Evolutionary conservation across 257 asterid species (phyloP), one percentile per base, ranked within the genome.

Genomic region (Gentiana straminea): DNA sequence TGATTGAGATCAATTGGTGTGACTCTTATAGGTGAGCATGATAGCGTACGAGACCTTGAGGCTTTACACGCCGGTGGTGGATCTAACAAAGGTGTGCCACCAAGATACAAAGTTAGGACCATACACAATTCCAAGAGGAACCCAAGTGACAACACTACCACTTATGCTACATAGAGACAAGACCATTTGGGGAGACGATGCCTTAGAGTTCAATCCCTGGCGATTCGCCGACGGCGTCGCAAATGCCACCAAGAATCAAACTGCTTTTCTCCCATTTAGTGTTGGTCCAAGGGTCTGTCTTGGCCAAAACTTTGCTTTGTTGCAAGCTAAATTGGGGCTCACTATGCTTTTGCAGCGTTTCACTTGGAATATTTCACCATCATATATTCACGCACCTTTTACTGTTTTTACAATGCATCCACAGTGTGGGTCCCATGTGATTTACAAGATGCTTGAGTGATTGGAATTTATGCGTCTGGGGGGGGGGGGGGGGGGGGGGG

Each of bases 221-320:
- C 52, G 76, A 39, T 71, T 71, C 35, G 51, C 63, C 0, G 69
- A 71, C 2, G 76, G 76, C 13, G 68, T 71, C 10, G n/a, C 36
- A 2, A 58, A 38, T 33, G 72, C 68, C 41, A 49, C 72, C 3
- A 71, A 71, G 9, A 58, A 58, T 1, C 55, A 48, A 13, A 24
- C 52, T 1, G 47, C 66, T 1, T 71, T 51, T 33, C 7, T 71
- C 9, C 72, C 76, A 0, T 71, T 71, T 33, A 50, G 72, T 49
- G 66, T 59, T 57, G 76, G 72, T 0, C 72, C 72, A 11, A 47
- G 69, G 4, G 24, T 47, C 33, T 71, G 76, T 52, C 41, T 71
- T 2, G 76, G 76, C 24, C 60, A 61, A 32, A 71, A 71, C 51
- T 62, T 61, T 35, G 61, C 72, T 3, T 24, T 66, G 2, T 2